phyloP scores from a whole-genome alignment of 2,329 filamentous ascomycete species.

The Phialophora chinensis region DNA sequence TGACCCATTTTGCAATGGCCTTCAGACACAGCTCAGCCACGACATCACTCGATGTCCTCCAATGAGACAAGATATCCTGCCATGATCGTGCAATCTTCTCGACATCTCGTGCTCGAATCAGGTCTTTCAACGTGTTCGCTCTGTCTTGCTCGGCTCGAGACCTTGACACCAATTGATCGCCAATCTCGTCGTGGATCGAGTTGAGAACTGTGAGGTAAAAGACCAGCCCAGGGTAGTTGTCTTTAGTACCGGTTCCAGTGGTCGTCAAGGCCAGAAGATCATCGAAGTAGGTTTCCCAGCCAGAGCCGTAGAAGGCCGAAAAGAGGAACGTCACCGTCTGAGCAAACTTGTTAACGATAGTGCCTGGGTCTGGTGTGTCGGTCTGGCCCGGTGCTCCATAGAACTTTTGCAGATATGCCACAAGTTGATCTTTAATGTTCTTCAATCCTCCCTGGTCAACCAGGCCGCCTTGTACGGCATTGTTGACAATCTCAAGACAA shows the following conservation, averaged over 20 bases:
- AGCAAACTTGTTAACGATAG: slow-evolving; percentile 94
- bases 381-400: slow-evolving; percentile 65
- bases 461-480: slow-evolving; percentile 79
- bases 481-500: slow-evolving; percentile 90
- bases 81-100: slow-evolving; percentile 86
- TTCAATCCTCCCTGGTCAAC: slow-evolving; percentile 74
- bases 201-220: slow-evolving; percentile 88
- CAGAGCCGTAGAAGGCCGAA: slow-evolving; percentile 79
- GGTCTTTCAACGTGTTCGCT: slow-evolving; percentile 88
- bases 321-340: slow-evolving; percentile 96
- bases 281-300: slow-evolving; percentile 89
- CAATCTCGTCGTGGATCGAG: slow-evolving; percentile 96
- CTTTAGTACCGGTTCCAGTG: slow-evolving; percentile 63
- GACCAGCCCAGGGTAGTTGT: slow-evolving; percentile 77
- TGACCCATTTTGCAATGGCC: slow-evolving; percentile 95
- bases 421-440: slow-evolving; percentile 78
- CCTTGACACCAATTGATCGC: slow-evolving; percentile 83
- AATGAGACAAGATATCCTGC: slow-evolving; percentile 86
- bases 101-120: slow-evolving; percentile 84
- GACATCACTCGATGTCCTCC: slow-evolving; percentile 70
- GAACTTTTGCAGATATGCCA: slow-evolving; percentile 77
- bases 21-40: slow-evolving; percentile 88
- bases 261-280: slow-evolving; percentile 82
- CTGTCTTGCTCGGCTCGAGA: slow-evolving; percentile 79
- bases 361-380: slow-evolving; percentile 69